Base-by-base conservation (phyloP, 805 yeast genomes). In the Saturnispora serradocipensis region DNA sequence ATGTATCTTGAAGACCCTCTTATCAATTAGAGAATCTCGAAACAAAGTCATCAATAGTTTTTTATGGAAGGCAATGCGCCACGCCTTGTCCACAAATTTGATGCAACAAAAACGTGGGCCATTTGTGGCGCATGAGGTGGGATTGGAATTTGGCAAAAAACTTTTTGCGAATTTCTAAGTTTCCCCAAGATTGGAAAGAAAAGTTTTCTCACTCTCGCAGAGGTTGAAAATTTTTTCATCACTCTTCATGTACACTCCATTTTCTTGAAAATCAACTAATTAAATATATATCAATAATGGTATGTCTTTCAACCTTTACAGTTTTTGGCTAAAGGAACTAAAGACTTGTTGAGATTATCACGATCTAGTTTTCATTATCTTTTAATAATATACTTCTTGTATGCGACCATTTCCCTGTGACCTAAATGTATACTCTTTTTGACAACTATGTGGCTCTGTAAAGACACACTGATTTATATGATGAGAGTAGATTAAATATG, bases 271-370 rank as follows among this genome's bases (percentile, higher is more conserved):
- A 4, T 13, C 30, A 13, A 10, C 10, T 10, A 22, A 20, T 18
- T 22, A 27, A 13, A 38, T 18, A 24, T 13, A 27, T 43, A 30
- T 9, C 13, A 46, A 46, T 45, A 57, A 62, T 62, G 66, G 66
- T 62, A 61, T 52, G 66, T 62, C 38, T 35, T 24, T 22, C 20
- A 38, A 10, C 34, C 34, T 38, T 34, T 40, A 28, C 24, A 38
- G 18, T 34, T 18, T 18, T 22, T 50, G 61, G 67, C 67, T 64
- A 59, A 61, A 59, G 67, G 67, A 64, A 59, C 61, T 56, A 61
- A 61, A 60, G 63, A 59, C 64, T 61, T 58, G 61, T 57, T 57
- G 53, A 45, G 51, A 53, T 53, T 48, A 43, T 43, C 49, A 35
- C 46, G 55, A 40, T 53, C 52, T 47, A 38, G 9, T 18, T 46